These are phyloP conservation scores for Immersiporthe knoxdaviesiana DNA, from an alignment of 2,329 filamentous ascomycete genomes.

Conservation along the genomic window DNA sequence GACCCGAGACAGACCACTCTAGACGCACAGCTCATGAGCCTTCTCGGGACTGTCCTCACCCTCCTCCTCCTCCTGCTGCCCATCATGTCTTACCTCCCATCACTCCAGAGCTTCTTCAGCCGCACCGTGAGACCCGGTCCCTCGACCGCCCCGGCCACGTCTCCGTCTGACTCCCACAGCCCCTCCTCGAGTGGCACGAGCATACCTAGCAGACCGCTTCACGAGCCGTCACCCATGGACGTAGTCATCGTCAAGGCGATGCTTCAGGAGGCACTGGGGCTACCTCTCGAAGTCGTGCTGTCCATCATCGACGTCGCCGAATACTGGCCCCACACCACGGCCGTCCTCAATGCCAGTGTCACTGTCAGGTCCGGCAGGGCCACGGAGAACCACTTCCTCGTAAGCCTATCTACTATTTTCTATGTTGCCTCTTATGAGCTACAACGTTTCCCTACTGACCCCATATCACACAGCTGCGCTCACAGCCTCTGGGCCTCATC, in stretches of 20 bases:
- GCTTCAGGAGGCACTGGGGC: slow-evolving; percentile 45
- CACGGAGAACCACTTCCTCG: slow-evolving; percentile 46
- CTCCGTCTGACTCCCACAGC: neutral
- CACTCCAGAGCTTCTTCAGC: slow-evolving; percentile 9
- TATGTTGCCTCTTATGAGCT: neutral
- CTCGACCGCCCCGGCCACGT: neutral
- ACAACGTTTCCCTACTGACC: slow-evolving; percentile 16
- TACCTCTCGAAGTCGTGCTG: slow-evolving; percentile 61
- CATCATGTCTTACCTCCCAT: slow-evolving; percentile 22
- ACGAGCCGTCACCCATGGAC: slow-evolving; percentile 50
- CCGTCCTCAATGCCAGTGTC: slow-evolving; percentile 34
- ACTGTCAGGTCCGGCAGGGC: slow-evolving; percentile 2
- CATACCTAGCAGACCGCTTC: neutral
- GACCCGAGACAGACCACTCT: neutral
- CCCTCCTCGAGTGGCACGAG: neutral
- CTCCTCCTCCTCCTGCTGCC: slow-evolving; percentile 10
- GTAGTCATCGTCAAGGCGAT: slow-evolving; percentile 53
- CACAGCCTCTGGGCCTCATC: slow-evolving; percentile 45
- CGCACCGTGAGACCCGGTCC: neutral
- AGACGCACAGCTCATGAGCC: slow-evolving; percentile 8
- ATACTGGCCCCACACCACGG: slow-evolving; percentile 61
- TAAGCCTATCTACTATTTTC: slow-evolving; percentile 35
- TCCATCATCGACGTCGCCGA: slow-evolving; percentile 61
- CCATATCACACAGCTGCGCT: slow-evolving; percentile 43
- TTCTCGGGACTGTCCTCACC: slow-evolving; percentile 12